Percentiles rank a stretch among this genome's conserved stretches.
Conservation (phyloP, 768 basidiomycete species). For the Kwoniella sp. region DNA sequence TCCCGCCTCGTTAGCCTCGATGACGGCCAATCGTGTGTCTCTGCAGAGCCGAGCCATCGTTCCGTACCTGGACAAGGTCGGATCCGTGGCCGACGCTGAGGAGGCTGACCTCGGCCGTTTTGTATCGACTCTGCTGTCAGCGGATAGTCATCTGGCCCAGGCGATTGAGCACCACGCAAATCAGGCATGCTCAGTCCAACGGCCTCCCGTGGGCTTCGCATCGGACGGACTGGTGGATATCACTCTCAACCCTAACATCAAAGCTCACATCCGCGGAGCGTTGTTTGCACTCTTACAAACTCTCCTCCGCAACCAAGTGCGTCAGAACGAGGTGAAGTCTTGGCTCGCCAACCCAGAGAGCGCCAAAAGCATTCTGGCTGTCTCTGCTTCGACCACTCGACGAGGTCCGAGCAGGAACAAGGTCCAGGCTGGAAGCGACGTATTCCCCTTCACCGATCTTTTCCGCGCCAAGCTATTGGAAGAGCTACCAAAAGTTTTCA, state of each 20-base stretch:
- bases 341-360: constrained; percentile 21
- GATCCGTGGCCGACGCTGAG: neutral
- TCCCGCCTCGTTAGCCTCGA: too few relatives aligned
- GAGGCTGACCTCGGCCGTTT: neutral
- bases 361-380: constrained; percentile 21
- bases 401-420: constrained; percentile 18
- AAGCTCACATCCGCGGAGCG: neutral
- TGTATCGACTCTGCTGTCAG: neutral
- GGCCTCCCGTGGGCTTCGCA: neutral
- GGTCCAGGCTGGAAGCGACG: constrained; percentile 13
- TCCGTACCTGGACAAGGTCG: neutral
- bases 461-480: too few relatives aligned
- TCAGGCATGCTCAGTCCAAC: constrained; percentile 7
- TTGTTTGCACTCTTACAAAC: constrained; percentile 16
- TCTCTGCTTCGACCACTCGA: constrained; percentile 9
- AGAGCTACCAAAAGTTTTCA: too few relatives aligned
- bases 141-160: neutral
- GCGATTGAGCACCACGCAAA: neutral
- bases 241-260: constrained; percentile 22
- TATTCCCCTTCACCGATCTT: constrained; percentile 20
- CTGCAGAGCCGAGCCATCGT: constrained; percentile 7
- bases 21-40: constrained; percentile 10
- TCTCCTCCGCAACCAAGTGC: constrained; percentile 17
- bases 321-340: neutral
- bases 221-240: too few relatives aligned